These are phyloP conservation scores for Chalciporus piperatoides DNA, from an alignment of 1,284 basidiomycete species.

Conservation along the genomic window DNA sequence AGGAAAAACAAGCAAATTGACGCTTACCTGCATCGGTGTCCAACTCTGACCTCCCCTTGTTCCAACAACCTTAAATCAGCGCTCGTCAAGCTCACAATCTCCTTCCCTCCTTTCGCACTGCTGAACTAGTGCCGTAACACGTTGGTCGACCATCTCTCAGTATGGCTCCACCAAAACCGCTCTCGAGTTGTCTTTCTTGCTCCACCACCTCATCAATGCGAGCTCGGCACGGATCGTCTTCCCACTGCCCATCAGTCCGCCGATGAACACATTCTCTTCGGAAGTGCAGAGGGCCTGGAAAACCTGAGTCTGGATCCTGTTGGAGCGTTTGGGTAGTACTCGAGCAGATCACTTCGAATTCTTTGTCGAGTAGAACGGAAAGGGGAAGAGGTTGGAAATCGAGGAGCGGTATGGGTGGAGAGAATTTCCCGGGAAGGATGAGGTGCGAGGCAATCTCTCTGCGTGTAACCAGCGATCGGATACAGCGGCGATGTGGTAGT, in stretches of 20 bases:
- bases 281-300: slow-evolving; percentile 97
- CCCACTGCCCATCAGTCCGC: slow-evolving; percentile 93
- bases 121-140: slow-evolving; percentile 82
- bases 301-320: slow-evolving; percentile 99
- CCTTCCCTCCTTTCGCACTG: slow-evolving; percentile 81
- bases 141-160: slow-evolving; percentile 93
- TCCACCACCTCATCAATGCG: slow-evolving; percentile 90
- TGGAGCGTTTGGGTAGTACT: slow-evolving; percentile 80
- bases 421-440: slow-evolving; percentile 97
- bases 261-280: slow-evolving; percentile 95
- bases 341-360: slow-evolving; percentile 84
- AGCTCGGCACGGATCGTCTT: slow-evolving; percentile 99
- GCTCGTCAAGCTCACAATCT: slow-evolving; percentile 89
- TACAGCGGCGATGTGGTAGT: slow-evolving; percentile 94
- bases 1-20: not conserved
- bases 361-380: slow-evolving; percentile 87
- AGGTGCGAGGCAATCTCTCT: slow-evolving; percentile 94
- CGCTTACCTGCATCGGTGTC: slow-evolving; percentile 76
- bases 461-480: slow-evolving; percentile 96
- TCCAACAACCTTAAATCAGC: slow-evolving; percentile 89
- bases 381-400: slow-evolving; percentile 91
- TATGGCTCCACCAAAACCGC: slow-evolving; percentile 97
- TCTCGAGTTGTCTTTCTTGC: slow-evolving; percentile 79
- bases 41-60: slow-evolving; percentile 88
- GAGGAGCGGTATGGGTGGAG: slow-evolving; percentile 86